Percentiles rank a stretch among this genome's conserved stretches.
Conservation (phyloP, 805 yeast species). For the Jamesozyma jinghongensis region DNA sequence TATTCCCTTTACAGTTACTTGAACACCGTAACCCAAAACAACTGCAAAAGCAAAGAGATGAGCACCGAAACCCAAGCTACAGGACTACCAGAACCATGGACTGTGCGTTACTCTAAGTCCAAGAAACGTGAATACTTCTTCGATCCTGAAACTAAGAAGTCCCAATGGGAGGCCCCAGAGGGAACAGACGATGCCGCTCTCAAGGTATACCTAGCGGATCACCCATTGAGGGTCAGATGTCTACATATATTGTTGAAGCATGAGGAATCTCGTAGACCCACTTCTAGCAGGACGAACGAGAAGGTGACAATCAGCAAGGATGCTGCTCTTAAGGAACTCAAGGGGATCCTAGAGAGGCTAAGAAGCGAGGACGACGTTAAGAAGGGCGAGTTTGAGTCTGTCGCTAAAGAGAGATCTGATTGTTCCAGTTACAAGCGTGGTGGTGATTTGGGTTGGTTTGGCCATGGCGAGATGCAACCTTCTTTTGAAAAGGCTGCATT, state of each 20-base stretch:
- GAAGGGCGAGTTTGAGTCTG: conserved; percentile 39
- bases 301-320: conserved; percentile 72
- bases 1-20: no score
- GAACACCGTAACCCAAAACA: no score
- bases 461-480: conserved; percentile 92
- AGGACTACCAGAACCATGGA: conserved; percentile 86
- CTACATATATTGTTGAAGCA: conserved; percentile 81
- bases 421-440: conserved; percentile 79
- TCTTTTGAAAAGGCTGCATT: conserved; percentile 84
- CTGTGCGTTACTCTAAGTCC: conserved; percentile 64
- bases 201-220: conserved; percentile 44
- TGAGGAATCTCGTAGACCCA: conserved; percentile 74
- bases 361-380: conserved; percentile 40
- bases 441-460: conserved; percentile 88
- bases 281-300: conserved; percentile 74
- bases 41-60: not conserved
- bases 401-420: conserved; percentile 80
- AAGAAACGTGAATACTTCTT: conserved; percentile 79
- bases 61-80: conserved; percentile 29
- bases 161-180: conserved; percentile 86
- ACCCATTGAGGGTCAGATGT: conserved; percentile 65
- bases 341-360: conserved; percentile 49
- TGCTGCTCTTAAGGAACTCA: conserved; percentile 64
- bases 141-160: conserved; percentile 58
- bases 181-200: conserved; percentile 63